phyloP scores from a whole-genome alignment of 495 filamentous ascomycete species.

The Jackrogersella minutella region DNA sequence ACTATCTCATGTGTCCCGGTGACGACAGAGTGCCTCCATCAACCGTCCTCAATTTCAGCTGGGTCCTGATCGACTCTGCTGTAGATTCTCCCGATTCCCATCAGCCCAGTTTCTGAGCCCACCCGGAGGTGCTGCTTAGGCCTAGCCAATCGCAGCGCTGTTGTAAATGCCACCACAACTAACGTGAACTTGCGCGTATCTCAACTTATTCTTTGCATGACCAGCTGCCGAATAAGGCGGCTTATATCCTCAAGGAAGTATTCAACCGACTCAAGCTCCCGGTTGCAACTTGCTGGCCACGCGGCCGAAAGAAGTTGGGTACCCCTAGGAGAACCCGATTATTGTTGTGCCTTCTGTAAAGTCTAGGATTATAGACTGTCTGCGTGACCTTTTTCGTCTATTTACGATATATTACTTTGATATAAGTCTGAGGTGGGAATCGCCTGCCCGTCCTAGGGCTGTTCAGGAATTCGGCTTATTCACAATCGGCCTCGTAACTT shows the following conservation, averaged over 20 bases:
- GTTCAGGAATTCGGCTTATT: slow-evolving; percentile 27
- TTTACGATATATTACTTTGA: slow-evolving; percentile 47
- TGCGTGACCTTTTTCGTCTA: slow-evolving; percentile 51
- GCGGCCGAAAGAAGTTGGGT: slow-evolving; percentile 31
- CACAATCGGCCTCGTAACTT: slow-evolving; percentile 14
- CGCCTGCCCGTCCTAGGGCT: slow-evolving; percentile 28
- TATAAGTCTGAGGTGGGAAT: slow-evolving; percentile 43
- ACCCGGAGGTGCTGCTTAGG: slow-evolving; percentile 10
- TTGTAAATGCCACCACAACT: slow-evolving; percentile 31
- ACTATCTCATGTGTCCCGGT: slow-evolving; percentile 14
- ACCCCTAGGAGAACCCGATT: slow-evolving; percentile 26
- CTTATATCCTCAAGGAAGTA: slow-evolving; percentile 14
- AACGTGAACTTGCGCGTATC: slow-evolving; percentile 25
- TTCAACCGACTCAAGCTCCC: slow-evolving; percentile 23
- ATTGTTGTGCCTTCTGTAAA: slow-evolving; percentile 12
- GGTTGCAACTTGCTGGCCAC: slow-evolving; percentile 23
- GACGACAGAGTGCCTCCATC: slow-evolving; percentile 28
- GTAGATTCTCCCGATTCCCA: slow-evolving; percentile 37
- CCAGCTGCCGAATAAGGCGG: slow-evolving; percentile 36
- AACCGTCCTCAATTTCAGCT: slow-evolving; percentile 25
- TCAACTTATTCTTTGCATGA: slow-evolving; percentile 33
- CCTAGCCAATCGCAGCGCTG: slow-evolving; percentile 25
- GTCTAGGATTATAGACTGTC: slow-evolving; percentile 14
- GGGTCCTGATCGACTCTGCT: slow-evolving; percentile 28
- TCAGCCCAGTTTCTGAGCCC: slow-evolving; percentile 39